Evolutionary conservation across 352 stramenopile genomes (phyloP), one percentile per base, ranked within the genome.

Genomic region (Phytophthora sojae): DNA sequence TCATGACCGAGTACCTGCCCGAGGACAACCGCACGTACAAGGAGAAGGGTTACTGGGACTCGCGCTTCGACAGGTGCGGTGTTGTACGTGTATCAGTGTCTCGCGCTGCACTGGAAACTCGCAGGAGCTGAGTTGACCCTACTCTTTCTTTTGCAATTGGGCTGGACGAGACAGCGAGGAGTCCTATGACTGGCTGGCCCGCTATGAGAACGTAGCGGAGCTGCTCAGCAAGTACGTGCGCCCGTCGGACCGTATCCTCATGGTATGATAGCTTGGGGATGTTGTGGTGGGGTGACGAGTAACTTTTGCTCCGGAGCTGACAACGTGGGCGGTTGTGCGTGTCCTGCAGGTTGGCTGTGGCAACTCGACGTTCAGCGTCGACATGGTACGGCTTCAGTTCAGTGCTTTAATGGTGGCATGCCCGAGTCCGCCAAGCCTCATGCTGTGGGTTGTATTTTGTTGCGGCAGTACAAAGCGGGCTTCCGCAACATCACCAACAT

Each of bases 131-230:
- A 64, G 26, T 30, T 30, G 26, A 30, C 26, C 4, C 3, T 21
- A 19, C 47, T 39, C 14, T 23, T 9, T 17, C n/a, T 29, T 29
- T 23, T 52, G 45, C n/a, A 4, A 6, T 12, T 52, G 21, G 44
- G 4, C 37, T 29, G 17, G 32, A 1, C 52, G 25, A 39, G 7
- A 39, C 32, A 90, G 82, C 29, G 88, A 95, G 53, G 84, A 92
- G 47, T 82, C 72, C 61, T 95, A 93, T 75, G 88, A 95, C 77
- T 95, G 88, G 88, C 64, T 95, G 32, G 79, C 83, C 2, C 60
- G 68, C 26, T 94, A 79, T 58, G 71, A 85, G 12, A 80, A 87
- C 26, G 71, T 92, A 42, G 75, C 73, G 4, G 64, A 74, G 58
- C 52, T 86, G 44, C 44, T 93, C 45, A 45, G 21, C 45, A 68